Conservation (phyloP, 352 stramenopile genomes). For the Globisporangium splendens region DNA sequence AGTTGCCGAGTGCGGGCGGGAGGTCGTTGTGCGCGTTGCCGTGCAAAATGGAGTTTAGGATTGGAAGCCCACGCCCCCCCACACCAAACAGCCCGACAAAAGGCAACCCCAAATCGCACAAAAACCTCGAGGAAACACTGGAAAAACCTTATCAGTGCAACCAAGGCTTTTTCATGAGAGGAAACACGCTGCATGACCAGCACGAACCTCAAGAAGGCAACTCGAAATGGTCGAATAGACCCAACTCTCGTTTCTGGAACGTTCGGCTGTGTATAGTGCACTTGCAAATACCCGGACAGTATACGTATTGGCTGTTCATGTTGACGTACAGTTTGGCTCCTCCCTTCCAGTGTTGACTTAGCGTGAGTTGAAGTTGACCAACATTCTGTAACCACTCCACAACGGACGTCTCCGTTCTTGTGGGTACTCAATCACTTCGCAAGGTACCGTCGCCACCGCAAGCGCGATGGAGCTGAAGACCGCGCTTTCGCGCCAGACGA, state of each 20-base stretch:
- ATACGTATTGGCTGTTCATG: not conserved
- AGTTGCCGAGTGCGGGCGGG: not conserved
- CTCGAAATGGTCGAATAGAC: not conserved
- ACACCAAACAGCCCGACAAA: slow-evolving; percentile 3
- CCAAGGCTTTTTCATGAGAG: not conserved
- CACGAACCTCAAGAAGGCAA: no score
- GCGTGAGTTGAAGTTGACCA: no score
- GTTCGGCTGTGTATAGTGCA: not conserved
- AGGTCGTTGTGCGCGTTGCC: slow-evolving; percentile 3
- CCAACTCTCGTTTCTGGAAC: not conserved
- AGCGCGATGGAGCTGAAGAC: no score
- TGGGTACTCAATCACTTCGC: no score
- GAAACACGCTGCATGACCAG: not conserved
- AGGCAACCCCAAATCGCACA: not conserved
- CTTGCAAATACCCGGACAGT: not conserved
- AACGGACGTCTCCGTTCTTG: no score
- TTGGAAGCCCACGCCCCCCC: not conserved
- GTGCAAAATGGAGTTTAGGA: slow-evolving; percentile 5
- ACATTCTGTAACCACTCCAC: no score
- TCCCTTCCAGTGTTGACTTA: no score
- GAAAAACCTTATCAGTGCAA: not conserved
- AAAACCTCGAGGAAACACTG: not conserved
- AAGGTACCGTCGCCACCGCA: no score
- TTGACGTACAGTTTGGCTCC: no score
- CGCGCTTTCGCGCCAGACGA: no score